Evolutionary conservation across 2,329 filamentous ascomycete species (phyloP).

Genomic region (Zelopaecilomyces penicillatus): DNA sequence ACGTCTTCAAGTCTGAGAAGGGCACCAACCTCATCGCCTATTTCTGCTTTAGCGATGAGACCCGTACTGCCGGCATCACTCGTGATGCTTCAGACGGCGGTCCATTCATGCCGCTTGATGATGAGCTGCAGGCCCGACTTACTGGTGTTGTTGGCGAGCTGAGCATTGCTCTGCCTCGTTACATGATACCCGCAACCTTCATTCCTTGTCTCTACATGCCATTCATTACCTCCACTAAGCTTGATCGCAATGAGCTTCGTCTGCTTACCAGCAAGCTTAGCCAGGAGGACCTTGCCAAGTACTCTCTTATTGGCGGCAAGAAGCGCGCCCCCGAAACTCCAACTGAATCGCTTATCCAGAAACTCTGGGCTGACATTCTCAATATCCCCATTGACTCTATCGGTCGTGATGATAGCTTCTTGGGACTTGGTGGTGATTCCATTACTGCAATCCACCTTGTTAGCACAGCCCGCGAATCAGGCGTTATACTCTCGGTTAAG

Average conservation of each 20-base stretch:
- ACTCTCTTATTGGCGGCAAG: no score
- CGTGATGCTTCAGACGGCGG: neutral
- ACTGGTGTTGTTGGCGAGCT: neutral
- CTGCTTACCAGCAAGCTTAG: no score
- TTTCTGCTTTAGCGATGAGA: constrained; percentile 1
- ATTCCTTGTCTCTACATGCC: neutral
- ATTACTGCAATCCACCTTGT: constrained; percentile 37
- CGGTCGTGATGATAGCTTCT: constrained; percentile 23
- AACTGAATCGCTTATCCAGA: no score
- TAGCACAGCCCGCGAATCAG: constrained; percentile 20
- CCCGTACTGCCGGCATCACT: neutral
- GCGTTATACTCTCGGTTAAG: constrained; percentile 15
- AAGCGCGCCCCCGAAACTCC: no score
- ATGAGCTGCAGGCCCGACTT: neutral
- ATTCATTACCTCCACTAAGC: no score
- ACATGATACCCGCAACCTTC: constrained; percentile 4
- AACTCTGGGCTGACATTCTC: no score
- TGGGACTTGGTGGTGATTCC: constrained; percentile 29
- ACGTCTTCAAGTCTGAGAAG: constrained; percentile 1
- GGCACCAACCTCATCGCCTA: constrained; percentile 3
- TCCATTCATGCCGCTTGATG: constrained; percentile 1
- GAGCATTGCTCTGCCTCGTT: neutral
- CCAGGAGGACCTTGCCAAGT: no score
- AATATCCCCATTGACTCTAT: no score
- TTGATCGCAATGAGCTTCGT: no score